Evolutionary conservation across 2,329 filamentous ascomycete species (phyloP).

Genomic region (Aureobasidium pullulans): DNA sequence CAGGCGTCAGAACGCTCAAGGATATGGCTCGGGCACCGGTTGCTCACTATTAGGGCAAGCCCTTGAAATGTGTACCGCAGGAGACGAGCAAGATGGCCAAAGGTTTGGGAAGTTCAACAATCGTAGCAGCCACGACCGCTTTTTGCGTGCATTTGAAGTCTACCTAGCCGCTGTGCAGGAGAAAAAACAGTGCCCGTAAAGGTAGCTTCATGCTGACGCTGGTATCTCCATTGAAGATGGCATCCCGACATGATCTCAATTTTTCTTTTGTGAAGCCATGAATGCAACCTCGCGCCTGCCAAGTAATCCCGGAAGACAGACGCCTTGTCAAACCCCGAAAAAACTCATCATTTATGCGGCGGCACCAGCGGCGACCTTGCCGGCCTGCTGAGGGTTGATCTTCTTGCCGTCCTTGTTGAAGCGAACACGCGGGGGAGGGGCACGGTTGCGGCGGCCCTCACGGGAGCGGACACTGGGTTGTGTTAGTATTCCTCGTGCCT

Average conservation of each 20-base stretch:
- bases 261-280: constrained; percentile 14
- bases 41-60: too few species aligned
- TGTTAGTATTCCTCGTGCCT: constrained; percentile 17
- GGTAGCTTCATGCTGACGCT: constrained; percentile 12
- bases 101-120: constrained; percentile 12
- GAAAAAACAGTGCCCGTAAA: constrained; percentile 14
- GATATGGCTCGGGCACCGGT: too few species aligned
- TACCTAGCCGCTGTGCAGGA: constrained; percentile 15
- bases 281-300: constrained; percentile 14
- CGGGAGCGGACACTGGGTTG: constrained; percentile 80
- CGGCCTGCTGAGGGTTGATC: constrained; percentile 77
- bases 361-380: constrained; percentile 49
- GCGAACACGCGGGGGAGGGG: constrained; percentile 90
- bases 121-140: constrained; percentile 13
- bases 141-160: constrained; percentile 13
- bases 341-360: constrained; percentile 20
- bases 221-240: constrained; percentile 8
- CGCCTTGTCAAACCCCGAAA: constrained; percentile 16
- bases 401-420: constrained; percentile 99
- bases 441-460: constrained; percentile 96
- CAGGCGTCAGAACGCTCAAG: too few species aligned
- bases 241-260: constrained; percentile 9
- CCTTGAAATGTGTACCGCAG: too few species aligned
- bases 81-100: background rate
- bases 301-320: constrained; percentile 16